Evolutionary conservation across 1,139 yeast genomes (phyloP).

Genomic region (Geotrichum reessii): DNA sequence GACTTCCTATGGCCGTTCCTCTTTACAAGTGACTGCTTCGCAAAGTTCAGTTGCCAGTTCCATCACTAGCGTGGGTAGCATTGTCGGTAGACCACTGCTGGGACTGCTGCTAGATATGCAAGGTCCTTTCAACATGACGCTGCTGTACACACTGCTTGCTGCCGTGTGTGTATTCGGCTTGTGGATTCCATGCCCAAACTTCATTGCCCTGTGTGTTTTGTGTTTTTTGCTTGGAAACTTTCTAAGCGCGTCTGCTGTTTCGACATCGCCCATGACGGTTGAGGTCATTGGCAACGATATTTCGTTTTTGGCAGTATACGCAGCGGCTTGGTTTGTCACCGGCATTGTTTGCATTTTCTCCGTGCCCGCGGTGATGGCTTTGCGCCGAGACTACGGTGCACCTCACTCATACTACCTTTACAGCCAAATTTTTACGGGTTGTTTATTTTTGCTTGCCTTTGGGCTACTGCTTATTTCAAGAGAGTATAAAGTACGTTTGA

Average conservation of each 20-base stretch:
- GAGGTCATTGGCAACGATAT: conserved; percentile 45
- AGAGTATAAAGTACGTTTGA: not conserved
- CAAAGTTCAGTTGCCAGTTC: conserved; percentile 62
- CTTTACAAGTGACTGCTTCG: conserved; percentile 47
- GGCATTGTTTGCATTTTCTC: conserved; percentile 45
- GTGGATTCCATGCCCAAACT: conserved; percentile 58
- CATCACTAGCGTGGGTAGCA: conserved; percentile 56
- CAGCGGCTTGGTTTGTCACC: conserved; percentile 48
- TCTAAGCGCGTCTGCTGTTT: conserved; percentile 44
- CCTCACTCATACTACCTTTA: conserved; percentile 46
- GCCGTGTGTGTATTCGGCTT: conserved; percentile 43
- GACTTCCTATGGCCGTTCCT: conserved; percentile 53
- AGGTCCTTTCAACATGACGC: conserved; percentile 54
- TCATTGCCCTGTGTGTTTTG: conserved; percentile 46
- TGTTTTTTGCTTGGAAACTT: conserved; percentile 47
- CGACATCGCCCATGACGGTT: conserved; percentile 37
- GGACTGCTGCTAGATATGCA: conserved; percentile 53
- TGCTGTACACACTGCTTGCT: conserved; percentile 32
- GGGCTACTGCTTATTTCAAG: conserved; percentile 4
- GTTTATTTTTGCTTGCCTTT: conserved; percentile 18
- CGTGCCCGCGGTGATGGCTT: conserved; percentile 28
- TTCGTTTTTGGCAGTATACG: conserved; percentile 56
- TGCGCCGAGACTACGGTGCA: conserved; percentile 10
- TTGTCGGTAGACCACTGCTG: conserved; percentile 58
- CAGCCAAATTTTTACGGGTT: conserved; percentile 58